phyloP scores from a whole-genome alignment of 2,329 filamentous ascomycete genomes.

The Trichophaea hybrida region DNA sequence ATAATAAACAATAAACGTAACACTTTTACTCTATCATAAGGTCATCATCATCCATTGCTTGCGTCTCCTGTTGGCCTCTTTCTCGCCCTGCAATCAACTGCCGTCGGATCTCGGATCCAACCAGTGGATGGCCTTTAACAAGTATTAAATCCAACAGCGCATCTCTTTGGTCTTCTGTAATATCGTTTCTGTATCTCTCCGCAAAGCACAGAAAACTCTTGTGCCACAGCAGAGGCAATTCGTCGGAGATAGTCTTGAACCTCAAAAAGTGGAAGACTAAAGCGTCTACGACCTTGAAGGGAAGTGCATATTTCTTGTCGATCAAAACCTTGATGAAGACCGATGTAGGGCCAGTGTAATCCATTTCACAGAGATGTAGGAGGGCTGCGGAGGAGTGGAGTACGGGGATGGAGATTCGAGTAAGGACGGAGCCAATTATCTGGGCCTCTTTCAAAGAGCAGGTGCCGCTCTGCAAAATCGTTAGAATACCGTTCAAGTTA shows the following conservation, averaged over 20 bases:
- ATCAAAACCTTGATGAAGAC: slow-evolving; percentile 86
- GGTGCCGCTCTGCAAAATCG: slow-evolving; percentile 52
- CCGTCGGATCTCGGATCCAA: slow-evolving; percentile 79
- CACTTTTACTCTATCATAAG: slow-evolving; percentile 51
- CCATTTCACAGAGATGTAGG: slow-evolving; percentile 86
- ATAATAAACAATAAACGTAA: not conserved
- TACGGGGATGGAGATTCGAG: slow-evolving; percentile 73
- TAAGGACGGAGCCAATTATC: slow-evolving; percentile 76
- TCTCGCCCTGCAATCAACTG: slow-evolving; percentile 80
- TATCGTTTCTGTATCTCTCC: slow-evolving; percentile 86
- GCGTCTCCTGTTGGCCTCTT: slow-evolving; percentile 57
- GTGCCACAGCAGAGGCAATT: slow-evolving; percentile 86
- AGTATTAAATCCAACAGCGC: slow-evolving; percentile 76
- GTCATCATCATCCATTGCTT: slow-evolving; percentile 61
- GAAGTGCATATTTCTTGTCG: slow-evolving; percentile 93
- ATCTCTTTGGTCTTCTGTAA: slow-evolving; percentile 88
- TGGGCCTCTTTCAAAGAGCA: slow-evolving; percentile 85
- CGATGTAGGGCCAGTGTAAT: slow-evolving; percentile 83
- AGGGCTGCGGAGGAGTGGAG: slow-evolving; percentile 84
- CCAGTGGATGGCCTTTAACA: slow-evolving; percentile 69
- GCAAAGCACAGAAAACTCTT: slow-evolving; percentile 86
- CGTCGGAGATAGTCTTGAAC: slow-evolving; percentile 58
- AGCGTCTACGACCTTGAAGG: slow-evolving; percentile 85
- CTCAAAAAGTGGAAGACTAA: slow-evolving; percentile 94
- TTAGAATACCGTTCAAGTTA: not conserved